Conservation (phyloP, 495 filamentous ascomycete species). For the Gamarada debralockiae region DNA sequence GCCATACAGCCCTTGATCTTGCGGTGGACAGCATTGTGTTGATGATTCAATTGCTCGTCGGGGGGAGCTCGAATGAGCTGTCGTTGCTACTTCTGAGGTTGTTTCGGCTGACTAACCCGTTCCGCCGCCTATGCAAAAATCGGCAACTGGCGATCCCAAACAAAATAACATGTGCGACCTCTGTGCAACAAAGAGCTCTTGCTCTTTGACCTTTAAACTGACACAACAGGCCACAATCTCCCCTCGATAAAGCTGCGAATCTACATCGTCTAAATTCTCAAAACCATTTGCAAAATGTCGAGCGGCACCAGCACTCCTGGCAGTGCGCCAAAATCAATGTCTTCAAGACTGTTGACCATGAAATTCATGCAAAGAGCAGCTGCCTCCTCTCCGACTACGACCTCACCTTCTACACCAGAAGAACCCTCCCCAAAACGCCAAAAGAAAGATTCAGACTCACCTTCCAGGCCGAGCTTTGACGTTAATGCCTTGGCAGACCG, state of each 20-base stretch:
- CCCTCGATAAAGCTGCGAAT: too few relatives aligned
- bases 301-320: conserved; percentile 8
- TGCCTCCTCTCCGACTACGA: conserved; percentile 44
- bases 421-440: conserved; percentile 49
- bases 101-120: not conserved
- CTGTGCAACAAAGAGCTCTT: too few relatives aligned
- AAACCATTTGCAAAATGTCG: conserved; percentile 16
- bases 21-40: conserved; percentile 55
- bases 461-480: conserved; percentile 20
- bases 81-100: conserved; percentile 10
- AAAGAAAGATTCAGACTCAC: conserved; percentile 32
- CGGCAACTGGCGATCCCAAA: too few relatives aligned
- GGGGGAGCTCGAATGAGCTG: conserved; percentile 22
- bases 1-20: conserved; percentile 37
- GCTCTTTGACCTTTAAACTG: too few relatives aligned
- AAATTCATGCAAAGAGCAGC: conserved; percentile 98
- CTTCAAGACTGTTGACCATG: conserved; percentile 87
- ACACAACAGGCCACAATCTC: too few relatives aligned
- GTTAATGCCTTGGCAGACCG: conserved; percentile 36
- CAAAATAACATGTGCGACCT: too few relatives aligned
- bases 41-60: conserved; percentile 27
- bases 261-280: too few relatives aligned
- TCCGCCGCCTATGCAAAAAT: too few relatives aligned
- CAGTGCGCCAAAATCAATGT: conserved; percentile 64
- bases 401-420: conserved; percentile 36